Evolutionary conservation across 2,329 filamentous ascomycete species (phyloP), one percentile per base, ranked within the genome.

Genomic region (Stemphylium lycopersici): DNA sequence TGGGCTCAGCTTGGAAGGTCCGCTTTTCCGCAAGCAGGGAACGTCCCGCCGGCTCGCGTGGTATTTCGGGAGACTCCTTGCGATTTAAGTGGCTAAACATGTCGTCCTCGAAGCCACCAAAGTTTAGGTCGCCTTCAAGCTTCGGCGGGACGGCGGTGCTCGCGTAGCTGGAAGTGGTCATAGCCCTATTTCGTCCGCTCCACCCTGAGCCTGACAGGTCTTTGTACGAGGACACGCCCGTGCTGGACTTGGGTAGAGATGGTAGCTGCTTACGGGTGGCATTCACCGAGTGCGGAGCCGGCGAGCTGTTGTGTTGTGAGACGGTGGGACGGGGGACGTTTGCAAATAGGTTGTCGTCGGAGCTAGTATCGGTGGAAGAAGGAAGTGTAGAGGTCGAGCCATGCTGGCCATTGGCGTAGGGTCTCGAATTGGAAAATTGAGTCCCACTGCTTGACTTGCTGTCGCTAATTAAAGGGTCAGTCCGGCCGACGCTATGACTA

Each of bases 111-210:
- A 68, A 68, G 36, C 74, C 71, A 12, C 67, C 69, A 58, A 73
- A 72, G 48, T 67, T 61, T 26, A 75, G 53, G 36, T 72, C 70
- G 2, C 62, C 62, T 47, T 83, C 81, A 13, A 84, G 68, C 58
- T 80, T 81, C 7, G 82, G 82, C 4, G 83, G 79, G 77, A 72
- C 68, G 16, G 79, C 81, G 22, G 79, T 78, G 41, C 81, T 84
- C 12, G 76, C 75, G 60, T 78, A 77, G 61, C 76, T 78, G 51
- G 80, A 83, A 29, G 76, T 69, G 3, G 81, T 83, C 74, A 81
- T 77, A 16, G 80, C 77, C 18, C 73, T 71, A 55, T 58, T 67
- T 57, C 59, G 52, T 31, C 47, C 56, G 40, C 43, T 58, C 44
- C 54, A 57, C 32, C 56, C 61, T 7, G 57, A 58, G 8, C 37